phyloP scores from a whole-genome alignment of 2,329 filamentous ascomycete species.

The Daldinia eschscholtzii region DNA sequence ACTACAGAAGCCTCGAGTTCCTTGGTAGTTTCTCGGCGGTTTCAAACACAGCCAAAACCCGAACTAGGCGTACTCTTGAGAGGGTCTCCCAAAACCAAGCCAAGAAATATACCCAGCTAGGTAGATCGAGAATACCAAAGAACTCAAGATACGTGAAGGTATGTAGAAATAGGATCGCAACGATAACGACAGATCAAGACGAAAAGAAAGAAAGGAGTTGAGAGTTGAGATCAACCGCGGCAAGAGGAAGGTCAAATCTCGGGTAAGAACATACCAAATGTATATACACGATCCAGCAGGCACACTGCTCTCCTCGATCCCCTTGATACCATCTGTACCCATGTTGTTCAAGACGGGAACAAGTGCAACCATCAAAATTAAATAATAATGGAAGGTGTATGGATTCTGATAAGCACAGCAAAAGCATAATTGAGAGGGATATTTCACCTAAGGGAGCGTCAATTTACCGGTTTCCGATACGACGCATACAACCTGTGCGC shows the following conservation, averaged over 20 bases:
- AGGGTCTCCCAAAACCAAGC: conserved; percentile 20
- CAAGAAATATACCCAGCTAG: conserved; percentile 5
- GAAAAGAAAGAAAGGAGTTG: background rate
- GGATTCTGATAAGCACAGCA: background rate
- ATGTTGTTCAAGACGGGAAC: background rate
- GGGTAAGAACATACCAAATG: background rate
- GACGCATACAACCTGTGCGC: background rate
- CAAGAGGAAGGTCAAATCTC: background rate
- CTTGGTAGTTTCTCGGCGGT: conserved; percentile 8
- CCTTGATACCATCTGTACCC: background rate
- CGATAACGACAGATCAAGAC: background rate
- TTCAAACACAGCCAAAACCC: conserved; percentile 14
- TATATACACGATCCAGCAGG: background rate
- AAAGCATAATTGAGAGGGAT: background rate
- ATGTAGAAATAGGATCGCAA: background rate
- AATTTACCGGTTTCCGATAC: background rate
- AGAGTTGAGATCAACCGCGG: background rate
- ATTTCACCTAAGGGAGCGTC: background rate
- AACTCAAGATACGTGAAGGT: background rate
- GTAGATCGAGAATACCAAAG: background rate
- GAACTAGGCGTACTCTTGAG: background rate
- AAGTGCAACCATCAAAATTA: background rate
- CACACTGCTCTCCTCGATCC: background rate
- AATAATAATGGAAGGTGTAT: background rate
- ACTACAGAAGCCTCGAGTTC: conserved; percentile 24